A percentile compares a stretch with the other conserved stretches of the same genome.
Evolutionary conservation across 345 rosid species (phyloP).

Genomic region (Gossypium raimondii): DNA sequence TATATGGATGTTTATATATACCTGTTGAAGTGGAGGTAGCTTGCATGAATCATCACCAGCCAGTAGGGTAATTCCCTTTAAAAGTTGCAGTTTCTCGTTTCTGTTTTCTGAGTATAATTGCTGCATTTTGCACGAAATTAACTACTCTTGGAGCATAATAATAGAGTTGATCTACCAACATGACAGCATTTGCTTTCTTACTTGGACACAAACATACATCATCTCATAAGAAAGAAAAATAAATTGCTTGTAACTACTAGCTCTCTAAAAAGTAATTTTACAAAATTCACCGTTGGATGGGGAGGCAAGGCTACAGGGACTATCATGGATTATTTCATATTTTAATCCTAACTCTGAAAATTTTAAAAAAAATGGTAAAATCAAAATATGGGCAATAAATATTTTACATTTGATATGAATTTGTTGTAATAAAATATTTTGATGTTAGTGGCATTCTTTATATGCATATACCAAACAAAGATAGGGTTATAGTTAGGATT

Average conservation of each 20-base stretch:
- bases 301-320: no score
- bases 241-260: no score
- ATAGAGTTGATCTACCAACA: not conserved
- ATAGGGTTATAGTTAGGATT: not conserved
- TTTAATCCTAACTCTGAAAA: no score
- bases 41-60: constrained; percentile 34
- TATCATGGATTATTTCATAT: no score
- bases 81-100: constrained; percentile 62
- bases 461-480: not conserved
- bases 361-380: no score
- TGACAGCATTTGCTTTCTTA: not conserved
- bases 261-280: no score
- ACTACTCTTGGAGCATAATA: not conserved
- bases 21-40: constrained; percentile 65
- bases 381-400: no score
- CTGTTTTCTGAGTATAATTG: constrained; percentile 58
- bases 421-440: no score
- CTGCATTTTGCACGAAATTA: constrained; percentile 33
- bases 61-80: constrained; percentile 51
- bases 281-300: no score
- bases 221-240: no score
- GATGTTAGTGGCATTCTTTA: not conserved
- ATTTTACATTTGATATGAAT: no score
- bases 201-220: no score
- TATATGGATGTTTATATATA: constrained; percentile 6